A percentile compares a stretch with the other conserved stretches of the same genome.
Conservation (phyloP, 371 early-diverging fungal species). For the Rhizopus stolonifer region DNA sequence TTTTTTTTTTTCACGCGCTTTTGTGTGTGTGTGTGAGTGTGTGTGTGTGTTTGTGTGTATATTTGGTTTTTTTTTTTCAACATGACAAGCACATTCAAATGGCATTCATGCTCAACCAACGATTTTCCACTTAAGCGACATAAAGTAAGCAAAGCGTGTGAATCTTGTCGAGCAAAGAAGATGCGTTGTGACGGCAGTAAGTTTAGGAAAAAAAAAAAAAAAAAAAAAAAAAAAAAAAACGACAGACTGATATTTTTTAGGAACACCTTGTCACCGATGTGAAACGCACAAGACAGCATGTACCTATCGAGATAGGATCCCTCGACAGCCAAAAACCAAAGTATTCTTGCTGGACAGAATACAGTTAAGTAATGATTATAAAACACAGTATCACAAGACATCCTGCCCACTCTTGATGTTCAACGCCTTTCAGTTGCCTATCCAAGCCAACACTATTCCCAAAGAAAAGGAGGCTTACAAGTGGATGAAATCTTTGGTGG, state of each 20-base stretch:
- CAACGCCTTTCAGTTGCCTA: background rate
- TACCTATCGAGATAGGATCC: slow-evolving; percentile 19
- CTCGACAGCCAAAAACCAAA: background rate
- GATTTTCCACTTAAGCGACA: slow-evolving; percentile 30
- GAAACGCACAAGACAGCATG: slow-evolving; percentile 18
- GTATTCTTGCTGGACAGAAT: background rate
- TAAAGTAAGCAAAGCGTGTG: slow-evolving; percentile 31
- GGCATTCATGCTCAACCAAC: slow-evolving; percentile 30
- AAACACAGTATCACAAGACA: slow-evolving; percentile 7
- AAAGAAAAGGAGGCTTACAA: slow-evolving; percentile 9
- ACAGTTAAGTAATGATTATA: background rate
- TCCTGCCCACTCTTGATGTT: slow-evolving; percentile 11
- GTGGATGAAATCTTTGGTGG: slow-evolving; percentile 8
- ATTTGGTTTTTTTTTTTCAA: slow-evolving; percentile 1
- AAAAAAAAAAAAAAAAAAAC: no score
- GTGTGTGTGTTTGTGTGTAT: background rate
- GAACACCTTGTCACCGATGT: slow-evolving; percentile 28
- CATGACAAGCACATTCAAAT: slow-evolving; percentile 25
- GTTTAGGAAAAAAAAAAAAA: background rate
- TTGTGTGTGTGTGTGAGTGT: no score
- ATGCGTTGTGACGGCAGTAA: slow-evolving; percentile 34
- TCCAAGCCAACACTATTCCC: background rate
- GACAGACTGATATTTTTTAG: background rate
- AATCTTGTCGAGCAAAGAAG: slow-evolving; percentile 28
- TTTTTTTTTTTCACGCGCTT: slow-evolving; percentile 2